A percentile compares a stretch with the other conserved stretches of the same genome.
phyloP scores from a whole-genome alignment of 805 yeast species.

The Starmerella sp. region DNA sequence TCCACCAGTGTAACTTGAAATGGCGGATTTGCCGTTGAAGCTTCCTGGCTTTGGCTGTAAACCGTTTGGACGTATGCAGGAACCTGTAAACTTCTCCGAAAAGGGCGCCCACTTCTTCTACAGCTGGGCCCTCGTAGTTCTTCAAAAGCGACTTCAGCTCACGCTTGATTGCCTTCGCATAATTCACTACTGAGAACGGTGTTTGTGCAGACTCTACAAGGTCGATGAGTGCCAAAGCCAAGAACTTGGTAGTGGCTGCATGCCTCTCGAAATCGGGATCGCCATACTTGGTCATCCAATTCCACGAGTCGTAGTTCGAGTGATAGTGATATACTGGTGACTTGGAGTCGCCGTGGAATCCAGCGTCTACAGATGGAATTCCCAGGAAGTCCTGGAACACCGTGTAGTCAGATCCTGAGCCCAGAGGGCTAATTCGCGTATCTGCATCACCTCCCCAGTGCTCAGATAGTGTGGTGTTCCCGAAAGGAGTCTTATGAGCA shows the following conservation, averaged over 20 bases:
- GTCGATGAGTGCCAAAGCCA: conserved; percentile 41
- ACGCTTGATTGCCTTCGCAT: conserved; percentile 32
- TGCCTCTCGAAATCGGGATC: conserved; percentile 56
- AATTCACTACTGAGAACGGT: conserved; percentile 34
- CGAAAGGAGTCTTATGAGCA: conserved; percentile 40
- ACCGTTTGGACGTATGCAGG: conserved; percentile 29
- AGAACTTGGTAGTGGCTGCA: conserved; percentile 41
- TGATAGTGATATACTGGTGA: conserved; percentile 60
- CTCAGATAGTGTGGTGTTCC: conserved; percentile 27
- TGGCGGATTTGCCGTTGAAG: conserved; percentile 54
- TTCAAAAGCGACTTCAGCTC: conserved; percentile 32
- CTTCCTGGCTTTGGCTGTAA: conserved; percentile 43
- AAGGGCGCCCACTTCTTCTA: conserved; percentile 15
- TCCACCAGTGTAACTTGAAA: conserved; percentile 26
- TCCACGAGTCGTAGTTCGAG: conserved; percentile 59
- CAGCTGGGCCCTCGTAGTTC: conserved; percentile 17
- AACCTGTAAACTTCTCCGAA: conserved; percentile 22
- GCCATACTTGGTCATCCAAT: conserved; percentile 56
- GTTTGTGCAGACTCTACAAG: conserved; percentile 41
- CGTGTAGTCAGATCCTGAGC: conserved; percentile 59
- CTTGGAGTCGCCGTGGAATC: conserved; percentile 39
- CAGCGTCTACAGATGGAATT: conserved; percentile 42
- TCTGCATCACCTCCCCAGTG: conserved; percentile 27
- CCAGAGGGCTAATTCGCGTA: conserved; percentile 38
- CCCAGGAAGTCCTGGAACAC: conserved; percentile 36